Evolutionary conservation across 2,329 filamentous ascomycete species (phyloP), one percentile per base, ranked within the genome.

Genomic region (Cylindrodendrum hubeiense): DNA sequence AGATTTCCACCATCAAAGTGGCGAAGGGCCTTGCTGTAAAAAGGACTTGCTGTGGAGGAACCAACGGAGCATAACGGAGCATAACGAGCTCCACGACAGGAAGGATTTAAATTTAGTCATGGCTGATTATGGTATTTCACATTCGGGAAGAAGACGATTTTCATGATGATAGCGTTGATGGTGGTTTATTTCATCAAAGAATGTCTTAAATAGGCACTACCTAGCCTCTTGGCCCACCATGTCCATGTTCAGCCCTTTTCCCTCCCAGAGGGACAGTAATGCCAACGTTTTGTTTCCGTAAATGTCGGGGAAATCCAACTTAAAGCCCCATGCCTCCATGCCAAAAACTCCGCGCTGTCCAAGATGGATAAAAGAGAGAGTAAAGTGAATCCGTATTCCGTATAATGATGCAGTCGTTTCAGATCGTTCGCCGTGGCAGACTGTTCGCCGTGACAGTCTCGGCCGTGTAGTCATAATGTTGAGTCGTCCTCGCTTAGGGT

Each of bases 201-300:
- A 67, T 66, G 68, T 69, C 61, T 50, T 24, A 51, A 53, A 53
- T 43, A 46, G 53, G 51, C 41, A 55, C 49, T 65, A 54, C 44
- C 24, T 61, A 60, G 62, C 46, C 50, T 53, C 63, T 34, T 64
- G 54, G 58, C 67, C 58, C 17, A 56, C 44, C 46, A 54, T 58
- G 50, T 60, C 57, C 49, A 52, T 57, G 59, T 60, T 63, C 63
- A 49, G 47, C 62, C 49, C 50, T 51, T 64, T 57, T 63, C 71
- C 71, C 71, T 74, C 41, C 70, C 71, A 73, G 71, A 71, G 68
- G 70, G 67, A 60, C 60, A 60, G 37, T 69, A 53, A 57, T 65
- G 59, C 47, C 61, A 60, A 24, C 28, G 28, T 67, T 67, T 66
- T 51, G 24, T 15, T 43, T 58, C 43, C 60, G 37, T 15, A 17